Conservation (phyloP, 768 basidiomycete genomes). For the Termitomyces bulborhizus region DNA sequence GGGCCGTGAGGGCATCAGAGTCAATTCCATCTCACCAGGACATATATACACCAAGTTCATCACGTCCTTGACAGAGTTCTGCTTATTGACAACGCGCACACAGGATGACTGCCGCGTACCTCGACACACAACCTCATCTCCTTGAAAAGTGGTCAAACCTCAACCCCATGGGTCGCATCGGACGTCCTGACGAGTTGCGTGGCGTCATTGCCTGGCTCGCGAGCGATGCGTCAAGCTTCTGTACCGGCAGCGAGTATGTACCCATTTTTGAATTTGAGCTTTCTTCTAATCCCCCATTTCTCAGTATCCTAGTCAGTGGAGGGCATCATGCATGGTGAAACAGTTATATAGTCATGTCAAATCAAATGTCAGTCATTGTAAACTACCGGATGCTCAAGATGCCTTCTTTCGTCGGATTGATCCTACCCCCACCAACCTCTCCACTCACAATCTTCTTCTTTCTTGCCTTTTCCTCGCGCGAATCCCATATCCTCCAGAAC, state of each 20-base stretch:
- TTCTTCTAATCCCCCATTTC: neutral
- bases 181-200: constrained; percentile 65
- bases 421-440: constrained; percentile 30
- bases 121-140: constrained; percentile 59
- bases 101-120: constrained; percentile 72
- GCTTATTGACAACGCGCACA: neutral
- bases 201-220: constrained; percentile 70
- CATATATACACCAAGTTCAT: constrained; percentile 65
- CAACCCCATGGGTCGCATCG: constrained; percentile 69
- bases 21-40: constrained; percentile 73
- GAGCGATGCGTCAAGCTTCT: constrained; percentile 70
- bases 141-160: constrained; percentile 59
- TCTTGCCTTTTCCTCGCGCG: constrained; percentile 38
- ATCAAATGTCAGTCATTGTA: neutral
- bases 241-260: constrained; percentile 78
- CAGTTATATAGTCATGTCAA: neutral
- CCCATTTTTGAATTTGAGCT: neutral
- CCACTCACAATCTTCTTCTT: constrained; percentile 39
- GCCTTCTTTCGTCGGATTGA: constrained; percentile 43
- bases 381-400: constrained; percentile 37
- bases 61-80: neutral
- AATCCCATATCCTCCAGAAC: constrained; percentile 89
- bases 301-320: constrained; percentile 54
- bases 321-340: constrained; percentile 59
- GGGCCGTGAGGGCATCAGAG: constrained; percentile 57